Evolutionary conservation across 208 protist genomes (phyloP), one percentile per base, ranked within the genome.

Genomic region (Borovskyia barvae): DNA sequence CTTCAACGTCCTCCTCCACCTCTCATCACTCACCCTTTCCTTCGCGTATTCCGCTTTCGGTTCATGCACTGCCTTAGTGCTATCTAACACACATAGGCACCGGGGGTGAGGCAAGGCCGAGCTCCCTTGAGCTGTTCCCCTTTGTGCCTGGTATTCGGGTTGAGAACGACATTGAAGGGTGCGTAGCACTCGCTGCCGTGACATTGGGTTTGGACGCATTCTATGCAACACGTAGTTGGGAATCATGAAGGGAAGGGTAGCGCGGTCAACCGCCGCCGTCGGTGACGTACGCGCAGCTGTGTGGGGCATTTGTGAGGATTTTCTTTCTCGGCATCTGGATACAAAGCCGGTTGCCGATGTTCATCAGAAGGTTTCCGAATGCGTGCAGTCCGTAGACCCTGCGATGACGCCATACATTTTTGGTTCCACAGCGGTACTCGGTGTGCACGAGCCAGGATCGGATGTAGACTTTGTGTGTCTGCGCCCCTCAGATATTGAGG

Each of bases 381-480:
- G 75, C 49, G 72, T 88, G n/a, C 50, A 65, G 7, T 15, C 22
- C 3, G 78, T 94, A 1, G 85, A 90, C 49, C 55, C 75, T 0
- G 22, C 35, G 17, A 75, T 86, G 71, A 68, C 65, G 1, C 65
- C 90, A 9, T 91, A 83, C 65, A 74, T 85, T 33, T 95, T 95
- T 40, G 89, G 89, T 62, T 95, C 89, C 20, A 82, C 84, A 17
- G 79, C 64, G 8, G 84, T 85, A 2, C 87, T 87, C 35, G 89
- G 85, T 30, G 66, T 89, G 36, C 79, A 90, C 49, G 75, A 87
- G 53, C 53, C 46, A 22, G 77, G 72, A 33, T 85, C 69, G 35
- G 89, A 95, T 50, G 85, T 92, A 17, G 89, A 95, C 45, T 82
- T 95, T 41, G 89, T 87, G 2, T 82, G 72, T 25, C 80, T 95